These are phyloP conservation scores for Pythium aphanidermatum DNA, from an alignment of 352 stramenopile species.

Conservation along the genomic window DNA sequence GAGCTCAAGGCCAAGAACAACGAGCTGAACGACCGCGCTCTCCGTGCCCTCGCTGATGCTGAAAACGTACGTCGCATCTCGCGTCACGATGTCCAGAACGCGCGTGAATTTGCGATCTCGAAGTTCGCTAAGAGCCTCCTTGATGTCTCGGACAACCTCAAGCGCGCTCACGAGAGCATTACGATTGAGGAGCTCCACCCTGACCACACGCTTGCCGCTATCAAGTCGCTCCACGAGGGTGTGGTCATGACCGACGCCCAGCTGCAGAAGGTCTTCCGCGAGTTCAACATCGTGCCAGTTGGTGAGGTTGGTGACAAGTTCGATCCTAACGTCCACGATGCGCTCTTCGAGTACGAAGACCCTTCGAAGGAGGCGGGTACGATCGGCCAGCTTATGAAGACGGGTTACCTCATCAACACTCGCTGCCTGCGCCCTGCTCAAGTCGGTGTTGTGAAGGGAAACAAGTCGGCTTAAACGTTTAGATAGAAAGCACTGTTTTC, in stretches of 20 bases:
- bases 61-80: constrained; percentile 97
- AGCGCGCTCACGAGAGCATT: constrained; percentile 90
- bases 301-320: constrained; percentile 95
- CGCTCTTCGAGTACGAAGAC: constrained; percentile 97
- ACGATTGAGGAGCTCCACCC: constrained; percentile 64
- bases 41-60: constrained; percentile 94
- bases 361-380: constrained; percentile 79
- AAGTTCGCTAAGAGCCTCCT: constrained; percentile 97
- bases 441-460: constrained; percentile 87
- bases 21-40: constrained; percentile 78
- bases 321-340: constrained; percentile 97
- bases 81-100: constrained; percentile 90
- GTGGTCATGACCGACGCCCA: constrained; percentile 96
- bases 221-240: constrained; percentile 71
- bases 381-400: constrained; percentile 96
- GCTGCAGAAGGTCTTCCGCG: constrained; percentile 94
- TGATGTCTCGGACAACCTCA: constrained; percentile 97
- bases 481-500: too few species aligned
- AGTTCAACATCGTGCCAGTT: constrained; percentile 90
- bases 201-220: constrained; percentile 56
- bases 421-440: constrained; percentile 95
- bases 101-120: constrained; percentile 92
- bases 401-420: constrained; percentile 94
- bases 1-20: constrained; percentile 66
- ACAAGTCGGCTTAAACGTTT: constrained; percentile 16